Conservation (phyloP, 2,329 filamentous ascomycete species). For the Sclerotinia trifoliorum region DNA sequence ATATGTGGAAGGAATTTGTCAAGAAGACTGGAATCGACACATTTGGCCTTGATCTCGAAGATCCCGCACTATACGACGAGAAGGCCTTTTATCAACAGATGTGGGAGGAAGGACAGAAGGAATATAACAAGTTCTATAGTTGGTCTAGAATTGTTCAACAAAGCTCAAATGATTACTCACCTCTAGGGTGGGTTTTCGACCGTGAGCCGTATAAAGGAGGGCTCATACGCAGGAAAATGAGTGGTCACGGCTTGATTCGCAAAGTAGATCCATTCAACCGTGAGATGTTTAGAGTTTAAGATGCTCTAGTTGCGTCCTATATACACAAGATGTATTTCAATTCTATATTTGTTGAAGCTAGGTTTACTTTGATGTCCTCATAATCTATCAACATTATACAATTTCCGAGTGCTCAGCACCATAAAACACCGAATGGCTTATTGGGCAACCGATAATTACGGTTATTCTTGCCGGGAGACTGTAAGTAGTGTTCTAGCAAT, state of each 20-base stretch:
- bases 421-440: too few species aligned
- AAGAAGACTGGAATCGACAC: slow-evolving; percentile 7
- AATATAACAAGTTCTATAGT: not conserved
- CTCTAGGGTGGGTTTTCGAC: not conserved
- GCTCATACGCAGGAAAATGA: not conserved
- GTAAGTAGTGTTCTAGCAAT: too few species aligned
- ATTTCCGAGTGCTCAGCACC: too few species aligned
- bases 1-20: slow-evolving; percentile 16
- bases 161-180: not conserved
- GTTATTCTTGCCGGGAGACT: too few species aligned
- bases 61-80: slow-evolving; percentile 9
- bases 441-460: too few species aligned
- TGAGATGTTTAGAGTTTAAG: too few species aligned
- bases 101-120: not conserved
- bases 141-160: accelerated
- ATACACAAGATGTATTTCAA: not conserved
- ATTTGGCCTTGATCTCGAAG: not conserved
- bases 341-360: not conserved
- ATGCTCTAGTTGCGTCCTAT: not conserved
- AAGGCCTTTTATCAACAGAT: not conserved
- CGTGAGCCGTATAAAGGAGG: not conserved
- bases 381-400: too few species aligned
- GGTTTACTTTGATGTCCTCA: too few species aligned
- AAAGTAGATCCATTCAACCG: too few species aligned
- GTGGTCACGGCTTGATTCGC: not conserved